phyloP scores from a whole-genome alignment of 768 basidiomycete species.

The Collybia sp. region DNA sequence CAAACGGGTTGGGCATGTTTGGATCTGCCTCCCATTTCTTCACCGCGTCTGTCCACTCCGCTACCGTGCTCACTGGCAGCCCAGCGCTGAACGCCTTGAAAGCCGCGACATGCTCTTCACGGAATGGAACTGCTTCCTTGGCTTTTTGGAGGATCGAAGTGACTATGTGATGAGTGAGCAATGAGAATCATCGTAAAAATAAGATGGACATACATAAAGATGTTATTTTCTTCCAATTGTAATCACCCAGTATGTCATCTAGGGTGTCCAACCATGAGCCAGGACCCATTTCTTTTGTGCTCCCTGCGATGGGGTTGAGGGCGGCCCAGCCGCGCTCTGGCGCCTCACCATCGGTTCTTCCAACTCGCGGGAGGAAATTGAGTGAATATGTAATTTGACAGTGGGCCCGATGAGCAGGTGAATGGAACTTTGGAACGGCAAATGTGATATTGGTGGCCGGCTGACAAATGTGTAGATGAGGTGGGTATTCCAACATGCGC shows the following conservation, averaged over 20 bases:
- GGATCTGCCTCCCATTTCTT: neutral
- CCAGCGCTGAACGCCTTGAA: neutral
- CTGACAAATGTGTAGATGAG: conserved; percentile 4
- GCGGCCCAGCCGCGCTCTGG: conserved; percentile 24
- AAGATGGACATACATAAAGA: too few relatives aligned
- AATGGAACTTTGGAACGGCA: conserved; percentile 24
- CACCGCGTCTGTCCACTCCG: neutral
- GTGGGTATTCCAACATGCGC: neutral
- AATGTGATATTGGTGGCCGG: conserved; percentile 7
- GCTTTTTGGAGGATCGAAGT: neutral
- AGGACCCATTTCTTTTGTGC: conserved; percentile 31
- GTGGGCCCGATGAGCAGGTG: conserved; percentile 14
- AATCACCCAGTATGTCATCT: conserved; percentile 19
- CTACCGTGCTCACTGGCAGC: neutral
- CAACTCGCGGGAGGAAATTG: conserved; percentile 16
- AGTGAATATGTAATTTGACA: conserved; percentile 20
- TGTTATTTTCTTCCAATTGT: conserved; percentile 20
- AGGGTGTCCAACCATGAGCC: conserved; percentile 19
- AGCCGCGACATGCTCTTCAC: neutral
- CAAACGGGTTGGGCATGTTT: neutral
- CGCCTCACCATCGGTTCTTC: conserved; percentile 28
- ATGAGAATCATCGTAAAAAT: neutral
- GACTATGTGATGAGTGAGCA: neutral
- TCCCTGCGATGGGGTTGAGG: conserved; percentile 19
- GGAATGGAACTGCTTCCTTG: neutral